Percentiles rank a stretch among this genome's conserved stretches.
Conservation (phyloP, 1,139 yeast genomes). For the Meyerozyma sp. region DNA sequence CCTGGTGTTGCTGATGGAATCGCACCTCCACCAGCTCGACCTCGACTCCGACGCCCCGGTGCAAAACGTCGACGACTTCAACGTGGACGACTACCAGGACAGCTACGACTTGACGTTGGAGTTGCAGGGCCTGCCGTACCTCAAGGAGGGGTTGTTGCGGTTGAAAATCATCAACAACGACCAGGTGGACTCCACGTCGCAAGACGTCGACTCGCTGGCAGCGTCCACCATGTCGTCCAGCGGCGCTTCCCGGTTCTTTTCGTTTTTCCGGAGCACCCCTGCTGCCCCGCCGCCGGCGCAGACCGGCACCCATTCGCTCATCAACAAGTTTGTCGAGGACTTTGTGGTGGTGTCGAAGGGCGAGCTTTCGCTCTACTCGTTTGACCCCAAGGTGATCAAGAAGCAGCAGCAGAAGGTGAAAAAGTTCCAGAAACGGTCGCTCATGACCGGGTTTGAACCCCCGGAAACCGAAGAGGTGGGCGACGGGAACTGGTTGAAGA, state of each 20-base stretch:
- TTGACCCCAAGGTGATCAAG: slow-evolving; percentile 42
- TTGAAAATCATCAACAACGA: slow-evolving; percentile 42
- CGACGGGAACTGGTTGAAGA: slow-evolving; percentile 64
- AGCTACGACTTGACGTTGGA: slow-evolving; percentile 56
- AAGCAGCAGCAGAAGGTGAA: slow-evolving; percentile 33
- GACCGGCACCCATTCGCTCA: slow-evolving; percentile 7
- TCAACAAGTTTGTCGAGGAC: slow-evolving; percentile 38
- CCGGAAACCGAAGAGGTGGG: slow-evolving; percentile 36
- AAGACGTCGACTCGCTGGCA: slow-evolving; percentile 15
- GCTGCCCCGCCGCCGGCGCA: slow-evolving; percentile 6
- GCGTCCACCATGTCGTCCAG: slow-evolving; percentile 18
- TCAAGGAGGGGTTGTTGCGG: slow-evolving; percentile 68
- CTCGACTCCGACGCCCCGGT: slow-evolving; percentile 9
- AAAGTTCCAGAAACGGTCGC: slow-evolving; percentile 21
- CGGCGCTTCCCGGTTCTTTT: slow-evolving; percentile 18
- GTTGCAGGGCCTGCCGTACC: slow-evolving; percentile 71
- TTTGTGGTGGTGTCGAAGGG: slow-evolving; percentile 58
- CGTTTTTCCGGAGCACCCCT: slow-evolving; percentile 17
- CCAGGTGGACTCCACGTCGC: slow-evolving; percentile 24
- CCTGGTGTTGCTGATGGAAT: slow-evolving; percentile 31
- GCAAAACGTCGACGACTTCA: slow-evolving; percentile 31
- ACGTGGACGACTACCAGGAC: slow-evolving; percentile 43
- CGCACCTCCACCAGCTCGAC: slow-evolving; percentile 19
- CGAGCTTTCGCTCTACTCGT: slow-evolving; percentile 48
- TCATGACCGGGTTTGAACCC: slow-evolving; percentile 9